Evolutionary conservation across 805 yeast genomes (phyloP).

Genomic region (Clavispora carvajalis): DNA sequence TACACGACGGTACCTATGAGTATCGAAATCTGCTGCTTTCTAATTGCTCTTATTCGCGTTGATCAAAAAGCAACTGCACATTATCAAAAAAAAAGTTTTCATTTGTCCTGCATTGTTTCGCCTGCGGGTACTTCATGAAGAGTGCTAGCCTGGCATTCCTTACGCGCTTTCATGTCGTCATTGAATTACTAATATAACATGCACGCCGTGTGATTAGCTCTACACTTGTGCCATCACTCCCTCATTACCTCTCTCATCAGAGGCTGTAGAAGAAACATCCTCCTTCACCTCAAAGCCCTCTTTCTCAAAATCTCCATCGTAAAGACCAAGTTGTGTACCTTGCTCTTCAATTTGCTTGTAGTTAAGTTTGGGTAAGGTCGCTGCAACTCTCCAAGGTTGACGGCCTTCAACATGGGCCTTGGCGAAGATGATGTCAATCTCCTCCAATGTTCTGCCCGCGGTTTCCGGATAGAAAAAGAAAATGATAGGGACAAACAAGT

Average conservation of each 20-base stretch:
- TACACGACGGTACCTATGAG: too few relatives aligned
- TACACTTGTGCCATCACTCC: not conserved
- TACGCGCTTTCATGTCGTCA: not conserved
- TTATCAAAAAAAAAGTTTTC: not conserved
- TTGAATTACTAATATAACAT: not conserved
- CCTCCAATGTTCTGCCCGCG: conserved; percentile 42
- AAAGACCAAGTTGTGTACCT: conserved; percentile 53
- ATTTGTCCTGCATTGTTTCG: not conserved
- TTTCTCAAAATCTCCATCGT: conserved; percentile 40
- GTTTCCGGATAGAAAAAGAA: conserved; percentile 47
- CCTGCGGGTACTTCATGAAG: too few relatives aligned
- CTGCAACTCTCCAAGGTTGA: conserved; percentile 61
- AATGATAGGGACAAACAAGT: conserved; percentile 47
- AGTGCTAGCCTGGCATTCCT: too few relatives aligned
- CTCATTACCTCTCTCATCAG: conserved; percentile 4
- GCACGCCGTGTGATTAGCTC: not conserved
- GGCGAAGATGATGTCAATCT: conserved; percentile 55
- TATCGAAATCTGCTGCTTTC: too few relatives aligned
- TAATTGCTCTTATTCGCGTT: too few relatives aligned
- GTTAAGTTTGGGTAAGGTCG: conserved; percentile 54
- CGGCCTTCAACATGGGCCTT: conserved; percentile 54
- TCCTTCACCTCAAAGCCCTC: conserved; percentile 30
- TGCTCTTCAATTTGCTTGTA: conserved; percentile 55
- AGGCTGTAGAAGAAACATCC: conserved; percentile 18
- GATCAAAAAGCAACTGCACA: not conserved